Evolutionary conservation across 2,329 filamentous ascomycete species (phyloP), one percentile per base, ranked within the genome.

Genomic region (Cladosporium sp.): DNA sequence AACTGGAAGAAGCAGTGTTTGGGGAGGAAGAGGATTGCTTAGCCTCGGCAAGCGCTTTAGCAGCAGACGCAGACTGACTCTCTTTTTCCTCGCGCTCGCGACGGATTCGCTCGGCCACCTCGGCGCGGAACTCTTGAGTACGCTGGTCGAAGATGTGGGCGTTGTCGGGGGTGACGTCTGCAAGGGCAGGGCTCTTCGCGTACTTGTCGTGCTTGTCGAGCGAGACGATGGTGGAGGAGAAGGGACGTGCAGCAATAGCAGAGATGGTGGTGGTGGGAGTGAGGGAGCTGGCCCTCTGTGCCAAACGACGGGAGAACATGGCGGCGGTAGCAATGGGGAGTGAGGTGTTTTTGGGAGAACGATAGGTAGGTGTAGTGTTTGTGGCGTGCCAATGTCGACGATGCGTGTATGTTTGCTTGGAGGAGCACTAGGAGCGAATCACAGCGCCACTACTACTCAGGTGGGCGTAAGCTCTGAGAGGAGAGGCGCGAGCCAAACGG

Each of bases 111-210:
- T 89, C 86, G 73, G 88, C 86, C 74, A 96, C 83, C 78, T 91
- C 87, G 79, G 93, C 89, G 77, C 95, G 91, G 81, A 97, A 98
- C 75, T 89, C 85, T 79, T 89, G 90, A 82, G 97, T 93, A 79
- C 90, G 92, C 74, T 85, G 81, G 77, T 91, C 92, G 85, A 98
- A 99, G 65, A 85, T 83, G 62, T 88, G 84, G 70, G 91, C 89
- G 68, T 87, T 87, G 69, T 91, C 83, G 58, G 89, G 86, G 55
- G 84, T 90, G 82, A 99, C 88, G 80, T 99, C 93, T 77, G 91
- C 90, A 71, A 99, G 86, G 44, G 90, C 88, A n/a, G 95, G 95
- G 23, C 88, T 82, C 66, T 70, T 71, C 58, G 23, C 44, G 8
- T 52, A 11, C 11, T 52, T 21, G 40, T 65, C 65, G 56, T 59